Percentiles rank a stretch among this genome's conserved stretches.
These are phyloP conservation scores for Tritrichomonas musculus DNA, from an alignment of 208 protist species.

Conservation along the genomic window DNA sequence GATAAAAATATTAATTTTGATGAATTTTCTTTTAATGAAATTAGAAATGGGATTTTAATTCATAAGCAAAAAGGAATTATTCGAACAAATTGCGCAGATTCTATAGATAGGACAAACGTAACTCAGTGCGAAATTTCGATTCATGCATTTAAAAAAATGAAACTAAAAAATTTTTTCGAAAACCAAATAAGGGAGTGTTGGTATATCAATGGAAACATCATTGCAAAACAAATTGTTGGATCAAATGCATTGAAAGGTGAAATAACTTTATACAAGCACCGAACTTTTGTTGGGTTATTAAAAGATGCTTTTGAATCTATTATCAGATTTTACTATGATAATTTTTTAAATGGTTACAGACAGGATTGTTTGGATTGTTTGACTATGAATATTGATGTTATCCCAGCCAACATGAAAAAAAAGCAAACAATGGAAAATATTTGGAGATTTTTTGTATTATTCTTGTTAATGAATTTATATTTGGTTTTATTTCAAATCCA, in stretches of 20 bases:
- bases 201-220: not conserved
- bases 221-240: not conserved
- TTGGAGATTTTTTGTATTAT: too few relatives aligned
- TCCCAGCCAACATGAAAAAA: too few relatives aligned
- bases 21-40: not conserved
- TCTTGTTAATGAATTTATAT: too few relatives aligned
- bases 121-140: not conserved
- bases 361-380: too few relatives aligned
- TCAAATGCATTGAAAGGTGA: not conserved
- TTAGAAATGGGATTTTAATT: not conserved
- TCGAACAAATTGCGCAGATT: not conserved
- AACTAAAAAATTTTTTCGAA: not conserved
- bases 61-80: not conserved
- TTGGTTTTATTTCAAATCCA: too few relatives aligned
- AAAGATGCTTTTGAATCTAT: too few relatives aligned
- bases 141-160: too few relatives aligned
- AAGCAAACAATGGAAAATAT: too few relatives aligned
- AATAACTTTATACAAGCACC: not conserved
- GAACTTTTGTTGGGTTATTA: too few relatives aligned
- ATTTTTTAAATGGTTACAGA: too few relatives aligned
- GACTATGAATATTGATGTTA: too few relatives aligned
- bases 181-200: not conserved
- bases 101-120: not conserved
- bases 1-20: not conserved
- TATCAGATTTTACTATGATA: too few relatives aligned